Base-by-base conservation (phyloP, 306 rosid genomes). In the Dryas octopetala region DNA sequence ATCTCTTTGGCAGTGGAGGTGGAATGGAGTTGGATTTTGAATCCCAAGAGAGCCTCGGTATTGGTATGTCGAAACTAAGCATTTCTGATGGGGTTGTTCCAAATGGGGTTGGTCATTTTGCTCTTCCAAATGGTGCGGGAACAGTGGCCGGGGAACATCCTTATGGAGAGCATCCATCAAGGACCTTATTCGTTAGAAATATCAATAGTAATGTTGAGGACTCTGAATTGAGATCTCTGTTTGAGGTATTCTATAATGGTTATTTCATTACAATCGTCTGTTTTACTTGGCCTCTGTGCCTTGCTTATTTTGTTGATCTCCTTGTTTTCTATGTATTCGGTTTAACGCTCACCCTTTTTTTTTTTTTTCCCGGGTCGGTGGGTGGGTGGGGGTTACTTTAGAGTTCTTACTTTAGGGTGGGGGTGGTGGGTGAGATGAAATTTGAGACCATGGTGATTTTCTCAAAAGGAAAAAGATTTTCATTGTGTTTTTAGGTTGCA, bases 91-190 rank as follows among this genome's bases (percentile, higher is more conserved):
- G 82, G 74, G 66, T 78, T 75, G 13, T 80, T 81, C 79, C 87
- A 17, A 87, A 89, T 82, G 90, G 93, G 13, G 78, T 89, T 75
- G 83, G 83, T 81, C 85, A 76, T 49, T 86, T 71, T 84, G 81
- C 89, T 38, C 90, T 91, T 53, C 83, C 91, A 53, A 93, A 93
- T 82, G 90, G 98, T 2, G 88, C 76, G 71, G 98, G 89, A 76
- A 66, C 98, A n/a, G 87, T 90, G 79, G 97, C 93, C 63, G 98
- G 97, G 59, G 98, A 93, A 84, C 98, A 93, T 85, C 98, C 98
- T 4, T 93, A 88, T 46, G 98, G 98, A 66, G 98, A 93, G 86
- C 98, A 93, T 86, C 97, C 98, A 46, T 93, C 98, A 61, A 93
- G 98, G 85, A 93, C 98, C 68, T 74, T 93, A 76, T 90, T 93